Percentiles rank a stretch among this genome's conserved stretches.
Conservation (phyloP, 2,329 filamentous ascomycete genomes). For the Cercospora zeae-maydis region DNA sequence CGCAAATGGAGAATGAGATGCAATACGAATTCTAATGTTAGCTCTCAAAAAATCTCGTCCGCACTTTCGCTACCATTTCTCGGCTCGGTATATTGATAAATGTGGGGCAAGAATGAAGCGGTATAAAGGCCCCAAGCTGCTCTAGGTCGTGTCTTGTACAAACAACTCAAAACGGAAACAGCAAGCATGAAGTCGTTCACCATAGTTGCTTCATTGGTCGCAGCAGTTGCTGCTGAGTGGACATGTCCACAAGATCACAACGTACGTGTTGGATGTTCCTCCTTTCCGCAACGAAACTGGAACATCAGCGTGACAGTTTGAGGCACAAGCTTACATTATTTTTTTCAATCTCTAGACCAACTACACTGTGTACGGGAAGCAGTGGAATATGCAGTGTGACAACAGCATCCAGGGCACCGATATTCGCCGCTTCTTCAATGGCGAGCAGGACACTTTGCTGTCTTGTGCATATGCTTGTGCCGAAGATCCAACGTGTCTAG, state of each 20-base stretch:
- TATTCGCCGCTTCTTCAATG: conserved; percentile 6
- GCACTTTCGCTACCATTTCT: background rate
- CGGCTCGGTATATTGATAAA: background rate
- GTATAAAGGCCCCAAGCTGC: background rate
- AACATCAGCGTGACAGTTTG: background rate
- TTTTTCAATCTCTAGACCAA: background rate
- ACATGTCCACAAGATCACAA: conserved; percentile 3
- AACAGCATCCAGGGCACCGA: conserved; percentile 6
- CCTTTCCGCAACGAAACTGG: background rate
- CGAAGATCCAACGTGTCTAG: background rate
- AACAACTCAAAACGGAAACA: background rate
- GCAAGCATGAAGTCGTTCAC: conserved; percentile 4
- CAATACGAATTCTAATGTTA: background rate
- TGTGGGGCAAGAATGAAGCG: background rate
- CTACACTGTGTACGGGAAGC: conserved; percentile 3
- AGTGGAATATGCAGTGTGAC: conserved; percentile 10
- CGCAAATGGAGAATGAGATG: background rate
- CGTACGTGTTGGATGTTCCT: background rate
- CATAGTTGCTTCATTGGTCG: background rate
- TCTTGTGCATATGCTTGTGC: conserved; percentile 6
- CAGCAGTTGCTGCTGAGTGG: conserved; percentile 3
- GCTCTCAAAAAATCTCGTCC: background rate
- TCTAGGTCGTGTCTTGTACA: background rate
- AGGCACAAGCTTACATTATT: background rate
- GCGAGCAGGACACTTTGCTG: background rate